Conservation (phyloP, 768 basidiomycete genomes). For the Boletus sp. region DNA sequence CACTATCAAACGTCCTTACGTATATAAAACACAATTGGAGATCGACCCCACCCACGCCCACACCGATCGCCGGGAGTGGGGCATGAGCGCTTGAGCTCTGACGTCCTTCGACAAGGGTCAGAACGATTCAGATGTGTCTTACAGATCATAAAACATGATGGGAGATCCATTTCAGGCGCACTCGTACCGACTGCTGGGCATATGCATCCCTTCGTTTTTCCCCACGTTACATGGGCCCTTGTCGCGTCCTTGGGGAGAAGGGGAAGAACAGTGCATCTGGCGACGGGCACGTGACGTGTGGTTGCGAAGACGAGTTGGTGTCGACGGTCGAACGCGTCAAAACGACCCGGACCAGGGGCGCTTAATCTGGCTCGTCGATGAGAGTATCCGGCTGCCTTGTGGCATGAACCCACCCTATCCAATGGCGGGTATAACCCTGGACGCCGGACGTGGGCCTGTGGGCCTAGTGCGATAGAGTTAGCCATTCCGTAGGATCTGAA, state of each 20-base stretch:
- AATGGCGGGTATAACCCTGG: conserved; percentile 2
- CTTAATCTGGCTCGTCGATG: background rate
- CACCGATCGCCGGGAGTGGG: conserved; percentile 5
- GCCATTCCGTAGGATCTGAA: conserved; percentile 3
- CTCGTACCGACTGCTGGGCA: conserved; percentile 5
- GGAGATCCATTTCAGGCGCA: background rate
- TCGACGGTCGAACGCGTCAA: background rate
- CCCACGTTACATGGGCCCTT: conserved; percentile 17
- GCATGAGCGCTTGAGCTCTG: background rate
- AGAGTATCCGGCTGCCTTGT: background rate
- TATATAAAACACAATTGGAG: background rate
- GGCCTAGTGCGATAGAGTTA: conserved; percentile 23
- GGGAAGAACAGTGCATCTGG: conserved; percentile 2
- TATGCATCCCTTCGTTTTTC: conserved; percentile 15
- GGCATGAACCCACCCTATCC: background rate
- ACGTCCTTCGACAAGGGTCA: background rate
- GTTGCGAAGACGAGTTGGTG: background rate
- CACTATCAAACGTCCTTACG: conserved; percentile 4
- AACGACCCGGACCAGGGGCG: background rate
- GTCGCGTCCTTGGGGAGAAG: background rate
- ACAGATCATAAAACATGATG: too few species aligned
- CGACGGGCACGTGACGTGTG: background rate
- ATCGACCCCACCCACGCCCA: background rate
- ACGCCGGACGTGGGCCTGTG: conserved; percentile 1
- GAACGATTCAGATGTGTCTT: too few species aligned